Evolutionary conservation across 805 yeast genomes (phyloP), one percentile per base, ranked within the genome.

Genomic region (Saccharomycopsis malanga): DNA sequence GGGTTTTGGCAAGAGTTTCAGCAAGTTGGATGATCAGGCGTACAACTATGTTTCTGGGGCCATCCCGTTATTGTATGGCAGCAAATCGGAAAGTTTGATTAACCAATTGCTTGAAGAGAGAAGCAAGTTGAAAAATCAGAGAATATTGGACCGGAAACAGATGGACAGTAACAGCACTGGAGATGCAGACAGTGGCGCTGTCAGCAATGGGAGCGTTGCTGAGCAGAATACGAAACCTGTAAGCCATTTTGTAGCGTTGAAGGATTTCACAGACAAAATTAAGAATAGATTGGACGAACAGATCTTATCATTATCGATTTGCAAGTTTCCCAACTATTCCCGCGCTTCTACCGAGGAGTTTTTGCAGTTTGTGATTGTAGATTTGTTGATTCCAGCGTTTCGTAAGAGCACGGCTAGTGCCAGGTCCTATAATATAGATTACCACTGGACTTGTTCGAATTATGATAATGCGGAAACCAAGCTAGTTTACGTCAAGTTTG

Each of bases 281-380:
- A 30, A 20, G 3, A 27, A 17, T 2, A 36, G 44, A 12, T 20
- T 48, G 24, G 45, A 47, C 32, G 15, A 44, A 10, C 54, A 50
- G 32, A 44, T 50, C 14, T 32, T 50, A 17, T 37, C 46, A 12
- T 21, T 51, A 6, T 15, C 47, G 2, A 39, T 51, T 4, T 12
- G 27, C 9, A 45, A 48, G 5, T 45, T 51, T 23, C 54, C 54
- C 2, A 43, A 44, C 21, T 43, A 40, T 17, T 24, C 49, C 6
- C 42, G 45, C 29, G 21, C 12, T 21, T 12, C 30, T 12, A 32
- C 39, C 3, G 50, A 49, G 17, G 27, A 38, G n/a, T 22, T 46
- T 3, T 37, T 49, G 15, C 37, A 39, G 12, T 24, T n/a, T 24
- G 24, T 39, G 1, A 40, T 49, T 10, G 14, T 3, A 4, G 42